These are phyloP conservation scores for Galerina marginata DNA, from an alignment of 768 basidiomycete species.

Conservation along the genomic window DNA sequence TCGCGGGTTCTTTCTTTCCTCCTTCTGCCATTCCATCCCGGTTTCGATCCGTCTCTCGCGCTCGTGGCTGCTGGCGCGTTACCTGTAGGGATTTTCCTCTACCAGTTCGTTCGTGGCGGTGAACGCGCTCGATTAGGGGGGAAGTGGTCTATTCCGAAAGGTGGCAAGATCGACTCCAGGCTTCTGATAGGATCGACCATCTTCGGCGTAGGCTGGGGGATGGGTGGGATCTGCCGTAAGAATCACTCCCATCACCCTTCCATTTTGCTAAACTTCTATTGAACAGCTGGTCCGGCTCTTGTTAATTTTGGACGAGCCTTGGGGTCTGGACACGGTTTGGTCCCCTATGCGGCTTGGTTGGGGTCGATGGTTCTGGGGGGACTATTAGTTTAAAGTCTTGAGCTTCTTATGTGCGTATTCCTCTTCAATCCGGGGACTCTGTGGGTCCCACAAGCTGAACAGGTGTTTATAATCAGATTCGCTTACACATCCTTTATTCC, in stretches of 20 bases:
- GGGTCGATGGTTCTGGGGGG: constrained; percentile 45
- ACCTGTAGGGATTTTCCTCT: constrained; percentile 50
- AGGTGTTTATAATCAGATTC: too few species aligned
- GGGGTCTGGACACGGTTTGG: constrained; percentile 34
- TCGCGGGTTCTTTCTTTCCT: constrained; percentile 57
- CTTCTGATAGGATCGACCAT: constrained; percentile 57
- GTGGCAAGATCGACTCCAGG: constrained; percentile 45
- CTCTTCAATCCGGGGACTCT: background rate
- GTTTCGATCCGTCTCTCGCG: constrained; percentile 62
- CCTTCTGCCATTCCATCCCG: constrained; percentile 49
- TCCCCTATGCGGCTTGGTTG: constrained; percentile 46
- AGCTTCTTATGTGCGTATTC: background rate
- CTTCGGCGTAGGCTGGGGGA: constrained; percentile 70
- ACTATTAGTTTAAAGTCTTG: constrained; percentile 31
- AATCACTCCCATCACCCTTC: constrained; percentile 10
- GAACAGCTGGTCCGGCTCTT: constrained; percentile 63
- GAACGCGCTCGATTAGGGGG: constrained; percentile 50
- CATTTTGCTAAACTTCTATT: constrained; percentile 10
- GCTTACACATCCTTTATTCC: too few species aligned
- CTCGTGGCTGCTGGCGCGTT: constrained; percentile 59
- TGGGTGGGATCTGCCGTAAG: constrained; percentile 67
- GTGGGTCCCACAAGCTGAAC: too few species aligned
- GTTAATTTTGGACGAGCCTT: constrained; percentile 63
- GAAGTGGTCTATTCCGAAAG: constrained; percentile 45
- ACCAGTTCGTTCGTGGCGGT: constrained; percentile 44